phyloP scores from a whole-genome alignment of 805 yeast species.

The Myxozyma nipponensis region DNA sequence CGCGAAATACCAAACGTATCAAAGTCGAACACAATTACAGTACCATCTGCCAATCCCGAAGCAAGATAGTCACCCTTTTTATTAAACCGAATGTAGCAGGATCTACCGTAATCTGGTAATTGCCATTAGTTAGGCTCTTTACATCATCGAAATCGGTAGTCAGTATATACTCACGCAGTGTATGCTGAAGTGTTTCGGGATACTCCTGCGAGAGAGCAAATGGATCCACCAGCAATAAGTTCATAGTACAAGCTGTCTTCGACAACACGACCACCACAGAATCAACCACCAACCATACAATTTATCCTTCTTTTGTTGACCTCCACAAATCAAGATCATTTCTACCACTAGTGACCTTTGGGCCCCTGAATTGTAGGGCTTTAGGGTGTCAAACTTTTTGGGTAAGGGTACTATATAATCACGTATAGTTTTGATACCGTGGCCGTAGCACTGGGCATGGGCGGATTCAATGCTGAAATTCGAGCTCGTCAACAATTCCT shows the following conservation, averaged over 20 bases:
- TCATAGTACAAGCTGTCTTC: conserved; percentile 46
- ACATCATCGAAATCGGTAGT: background rate
- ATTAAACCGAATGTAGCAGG: conserved; percentile 66
- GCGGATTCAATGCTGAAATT: background rate
- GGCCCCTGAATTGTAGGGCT: background rate
- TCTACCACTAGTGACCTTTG: too few relatives aligned
- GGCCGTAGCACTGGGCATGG: background rate
- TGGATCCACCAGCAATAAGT: conserved; percentile 80
- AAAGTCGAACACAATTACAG: conserved; percentile 67
- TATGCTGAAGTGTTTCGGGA: conserved; percentile 72
- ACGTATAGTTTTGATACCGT: background rate
- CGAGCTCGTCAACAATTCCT: background rate
- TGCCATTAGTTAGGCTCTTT: background rate
- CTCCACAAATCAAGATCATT: too few relatives aligned
- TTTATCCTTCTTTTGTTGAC: too few relatives aligned
- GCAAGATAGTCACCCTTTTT: conserved; percentile 82
- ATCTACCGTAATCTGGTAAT: conserved; percentile 40
- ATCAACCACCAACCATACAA: background rate
- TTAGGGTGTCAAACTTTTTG: background rate
- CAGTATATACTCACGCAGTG: conserved; percentile 41
- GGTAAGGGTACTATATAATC: background rate
- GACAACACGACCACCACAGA: too few relatives aligned
- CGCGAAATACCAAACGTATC: conserved; percentile 60
- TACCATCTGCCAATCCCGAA: conserved; percentile 70
- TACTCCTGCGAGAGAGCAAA: conserved; percentile 84